Evolutionary conservation across 139 green algal species (phyloP), one percentile per base, ranked within the genome.

Genomic region (Chlamydomonas sp.): DNA sequence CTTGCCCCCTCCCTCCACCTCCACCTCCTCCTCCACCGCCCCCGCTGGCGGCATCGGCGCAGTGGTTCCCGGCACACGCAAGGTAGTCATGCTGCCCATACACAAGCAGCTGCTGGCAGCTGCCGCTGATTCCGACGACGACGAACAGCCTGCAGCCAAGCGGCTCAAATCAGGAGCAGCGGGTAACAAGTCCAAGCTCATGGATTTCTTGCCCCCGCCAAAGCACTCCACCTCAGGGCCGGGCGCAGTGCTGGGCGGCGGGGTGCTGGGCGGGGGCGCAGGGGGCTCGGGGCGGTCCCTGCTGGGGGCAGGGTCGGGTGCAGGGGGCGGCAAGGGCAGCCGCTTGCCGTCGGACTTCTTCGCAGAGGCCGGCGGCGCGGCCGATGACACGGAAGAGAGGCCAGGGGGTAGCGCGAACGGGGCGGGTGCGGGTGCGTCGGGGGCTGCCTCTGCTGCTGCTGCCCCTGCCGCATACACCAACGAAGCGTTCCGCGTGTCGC

Each of bases 181-280:
- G n/a, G 63, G 76, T 71, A 80, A 57, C 4, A 90, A 92, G 75
- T 88, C 79, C 59, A 88, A 83, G 62, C 88, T 95, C 10, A 84
- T 93, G 18, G 91, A 94, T 79, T 92, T 94, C 59, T 90, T 97
- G 76, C 95, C 95, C 1, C 69, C 92, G 6, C 95, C 95, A 49
- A 96, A 95, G 75, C 63, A 71, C 16, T 80, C 77, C 60, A 80
- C 73, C 31, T 49, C 31, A 49, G 31, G 31, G 31, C 31, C 31
- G 59, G 58, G 77, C 67, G 58, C 86, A 83, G 71, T 78, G 67
- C 66, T 78, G 80, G 71, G 18, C 58, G 79, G 57, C 87, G 62
- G 14, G 17, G 49, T 17, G 14, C 14, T 49, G 6, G 12, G 59
- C n/a, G 31, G 2, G n/a, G 57, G 16, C 15, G 69, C 16, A 57